phyloP scores from a whole-genome alignment of 805 yeast genomes.

The Wickerhamomyces sydowiorum region DNA sequence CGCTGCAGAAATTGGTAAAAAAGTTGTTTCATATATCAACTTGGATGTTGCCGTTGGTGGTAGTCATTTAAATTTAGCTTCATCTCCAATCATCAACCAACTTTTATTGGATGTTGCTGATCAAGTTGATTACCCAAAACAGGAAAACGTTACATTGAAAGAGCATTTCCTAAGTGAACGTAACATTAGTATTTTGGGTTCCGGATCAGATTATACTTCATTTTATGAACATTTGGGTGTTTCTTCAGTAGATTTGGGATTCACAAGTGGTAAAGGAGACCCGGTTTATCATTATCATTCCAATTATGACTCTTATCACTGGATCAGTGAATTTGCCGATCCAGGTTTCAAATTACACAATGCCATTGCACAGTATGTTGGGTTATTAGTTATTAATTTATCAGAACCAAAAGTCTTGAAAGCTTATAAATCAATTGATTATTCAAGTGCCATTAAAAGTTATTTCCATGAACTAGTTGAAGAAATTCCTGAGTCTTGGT shows the following conservation, averaged over 20 bases:
- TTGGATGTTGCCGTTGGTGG: slow-evolving; percentile 64
- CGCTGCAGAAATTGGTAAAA: slow-evolving; percentile 37
- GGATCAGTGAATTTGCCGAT: slow-evolving; percentile 64
- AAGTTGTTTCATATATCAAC: slow-evolving; percentile 64
- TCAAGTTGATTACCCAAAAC: slow-evolving; percentile 39
- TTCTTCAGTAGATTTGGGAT: slow-evolving; percentile 57
- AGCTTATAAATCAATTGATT: slow-evolving; percentile 28
- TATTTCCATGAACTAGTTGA: slow-evolving; percentile 33
- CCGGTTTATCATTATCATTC: slow-evolving; percentile 75
- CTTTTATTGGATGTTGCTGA: slow-evolving; percentile 40
- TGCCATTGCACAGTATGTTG: slow-evolving; percentile 46
- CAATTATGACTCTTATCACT: slow-evolving; percentile 62
- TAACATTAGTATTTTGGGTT: slow-evolving; percentile 47
- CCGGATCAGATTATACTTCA: slow-evolving; percentile 67
- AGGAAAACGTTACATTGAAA: slow-evolving; percentile 15
- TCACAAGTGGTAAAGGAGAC: slow-evolving; percentile 36
- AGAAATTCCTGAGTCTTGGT: slow-evolving; percentile 35
- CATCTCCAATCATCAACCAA: slow-evolving; percentile 55
- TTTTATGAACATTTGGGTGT: slow-evolving; percentile 56
- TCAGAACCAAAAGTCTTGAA: slow-evolving; percentile 44
- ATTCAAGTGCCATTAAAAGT: slow-evolving; percentile 31
- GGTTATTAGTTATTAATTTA: slow-evolving; percentile 41
- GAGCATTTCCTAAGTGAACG: slow-evolving; percentile 24
- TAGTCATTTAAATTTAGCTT: slow-evolving; percentile 35
- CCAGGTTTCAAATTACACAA: slow-evolving; percentile 58